Evolutionary conservation across 2,329 filamentous ascomycete species (phyloP).

Genomic region (Claviceps paspali): DNA sequence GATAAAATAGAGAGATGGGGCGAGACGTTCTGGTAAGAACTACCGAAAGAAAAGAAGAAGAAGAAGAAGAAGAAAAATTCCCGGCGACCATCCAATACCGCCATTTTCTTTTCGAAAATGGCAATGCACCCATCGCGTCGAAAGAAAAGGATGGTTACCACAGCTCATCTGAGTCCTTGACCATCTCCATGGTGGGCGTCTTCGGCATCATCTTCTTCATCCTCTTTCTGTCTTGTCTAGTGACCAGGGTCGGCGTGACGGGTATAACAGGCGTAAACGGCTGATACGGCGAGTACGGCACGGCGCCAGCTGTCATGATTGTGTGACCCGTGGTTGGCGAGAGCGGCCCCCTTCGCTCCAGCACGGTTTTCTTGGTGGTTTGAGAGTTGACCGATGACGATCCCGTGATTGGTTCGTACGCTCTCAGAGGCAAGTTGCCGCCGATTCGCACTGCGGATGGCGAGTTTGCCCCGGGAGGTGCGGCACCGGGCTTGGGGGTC

Average conservation of each 20-base stretch:
- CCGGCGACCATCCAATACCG: no score
- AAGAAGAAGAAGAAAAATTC: no score
- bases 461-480: constrained; percentile 34
- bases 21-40: no score
- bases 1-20: no score
- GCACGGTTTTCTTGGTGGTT: constrained; percentile 48
- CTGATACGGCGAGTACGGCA: constrained; percentile 67
- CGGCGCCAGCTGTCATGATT: constrained; percentile 44
- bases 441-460: constrained; percentile 41
- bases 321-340: constrained; percentile 44
- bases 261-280: constrained; percentile 62
- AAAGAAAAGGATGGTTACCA: constrained; percentile 38
- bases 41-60: no score
- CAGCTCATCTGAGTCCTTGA: constrained; percentile 44
- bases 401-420: constrained; percentile 40
- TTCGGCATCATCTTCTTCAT: constrained; percentile 49
- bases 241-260: constrained; percentile 61
- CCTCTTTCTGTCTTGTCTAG: constrained; percentile 53
- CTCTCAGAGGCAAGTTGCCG: constrained; percentile 42
- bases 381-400: constrained; percentile 32
- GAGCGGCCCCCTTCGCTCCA: constrained; percentile 39
- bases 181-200: constrained; percentile 47
- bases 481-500: constrained; percentile 35
- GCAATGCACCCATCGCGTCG: no score
- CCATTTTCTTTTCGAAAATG: no score